phyloP scores from a whole-genome alignment of 1,139 yeast genomes.

The Hyphopichia pseudoburtonii region DNA sequence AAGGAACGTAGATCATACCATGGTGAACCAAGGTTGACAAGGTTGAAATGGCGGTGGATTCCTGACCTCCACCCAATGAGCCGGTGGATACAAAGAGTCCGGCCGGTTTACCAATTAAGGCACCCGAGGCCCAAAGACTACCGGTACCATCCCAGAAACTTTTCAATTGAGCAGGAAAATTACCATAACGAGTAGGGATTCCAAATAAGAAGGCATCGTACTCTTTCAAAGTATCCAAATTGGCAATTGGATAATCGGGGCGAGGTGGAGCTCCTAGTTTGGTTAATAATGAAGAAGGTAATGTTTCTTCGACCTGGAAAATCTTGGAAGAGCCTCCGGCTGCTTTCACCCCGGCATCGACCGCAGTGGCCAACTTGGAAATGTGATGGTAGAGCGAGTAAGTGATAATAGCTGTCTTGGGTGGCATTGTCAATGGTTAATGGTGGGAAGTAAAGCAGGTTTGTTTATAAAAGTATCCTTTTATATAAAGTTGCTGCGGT shows the following conservation, averaged over 20 bases:
- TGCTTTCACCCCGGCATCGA: conserved; percentile 34
- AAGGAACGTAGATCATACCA: conserved; percentile 38
- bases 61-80: conserved; percentile 42
- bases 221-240: conserved; percentile 27
- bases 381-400: conserved; percentile 40
- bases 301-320: conserved; percentile 39
- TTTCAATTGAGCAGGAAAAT: conserved; percentile 39
- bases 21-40: conserved; percentile 37
- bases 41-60: conserved; percentile 33
- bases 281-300: conserved; percentile 27
- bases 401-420: conserved; percentile 36
- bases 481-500: too few relatives aligned
- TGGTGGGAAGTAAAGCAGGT: not conserved
- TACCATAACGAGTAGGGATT: conserved; percentile 40
- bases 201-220: conserved; percentile 42
- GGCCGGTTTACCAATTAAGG: conserved; percentile 37
- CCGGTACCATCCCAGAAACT: conserved; percentile 41
- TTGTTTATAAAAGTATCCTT: too few relatives aligned
- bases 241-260: conserved; percentile 33
- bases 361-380: conserved; percentile 33
- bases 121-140: conserved; percentile 35
- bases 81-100: conserved; percentile 40
- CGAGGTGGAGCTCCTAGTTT: conserved; percentile 32
- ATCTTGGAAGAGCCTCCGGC: conserved; percentile 41
- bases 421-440: conserved; percentile 3